A percentile compares a stretch with the other conserved stretches of the same genome.
These are phyloP conservation scores for Phytophthora syringae DNA, from an alignment of 352 stramenopile genomes.

Conservation along the genomic window DNA sequence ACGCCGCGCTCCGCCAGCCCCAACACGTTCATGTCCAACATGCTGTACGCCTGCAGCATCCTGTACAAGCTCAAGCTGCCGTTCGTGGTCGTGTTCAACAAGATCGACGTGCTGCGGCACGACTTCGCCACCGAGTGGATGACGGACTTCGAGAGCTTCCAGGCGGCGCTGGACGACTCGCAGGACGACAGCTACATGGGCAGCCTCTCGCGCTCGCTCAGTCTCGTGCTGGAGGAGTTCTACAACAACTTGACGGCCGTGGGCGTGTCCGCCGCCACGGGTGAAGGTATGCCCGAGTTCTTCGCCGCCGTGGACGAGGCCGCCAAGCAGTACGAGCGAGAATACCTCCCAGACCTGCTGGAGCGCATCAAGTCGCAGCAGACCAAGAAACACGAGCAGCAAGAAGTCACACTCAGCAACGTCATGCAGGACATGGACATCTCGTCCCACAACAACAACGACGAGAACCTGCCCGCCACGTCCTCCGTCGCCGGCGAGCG, in stretches of 20 bases:
- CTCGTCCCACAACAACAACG: slow-evolving; percentile 34
- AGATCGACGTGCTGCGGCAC: slow-evolving; percentile 95
- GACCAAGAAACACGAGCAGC: slow-evolving; percentile 46
- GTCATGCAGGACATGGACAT: slow-evolving; percentile 89
- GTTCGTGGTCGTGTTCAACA: slow-evolving; percentile 99
- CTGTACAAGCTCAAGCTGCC: slow-evolving; percentile 98
- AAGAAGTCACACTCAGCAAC: slow-evolving; percentile 62
- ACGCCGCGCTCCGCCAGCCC: slow-evolving; percentile 95
- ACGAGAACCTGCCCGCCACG: slow-evolving; percentile 17
- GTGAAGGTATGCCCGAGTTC: slow-evolving; percentile 95
- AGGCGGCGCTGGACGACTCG: slow-evolving; percentile 93
- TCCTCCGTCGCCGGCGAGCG: slow-evolving; percentile 41
- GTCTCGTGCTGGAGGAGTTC: slow-evolving; percentile 88
- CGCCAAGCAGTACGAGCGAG: slow-evolving; percentile 86
- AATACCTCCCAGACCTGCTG: slow-evolving; percentile 84
- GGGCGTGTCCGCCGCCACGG: slow-evolving; percentile 95
- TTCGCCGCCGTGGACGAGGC: slow-evolving; percentile 91
- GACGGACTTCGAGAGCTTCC: slow-evolving; percentile 98
- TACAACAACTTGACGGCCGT: slow-evolving; percentile 96
- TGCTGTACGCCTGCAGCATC: slow-evolving; percentile 99
- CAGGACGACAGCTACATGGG: slow-evolving; percentile 94
- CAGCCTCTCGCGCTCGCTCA: slow-evolving; percentile 91
- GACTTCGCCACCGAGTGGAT: slow-evolving; percentile 99
- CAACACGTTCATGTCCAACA: slow-evolving; percentile 99
- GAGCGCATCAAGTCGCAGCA: slow-evolving; percentile 72